Evolutionary conservation across 139 green algal species (phyloP).

Genomic region (Tetraselmis chui): DNA sequence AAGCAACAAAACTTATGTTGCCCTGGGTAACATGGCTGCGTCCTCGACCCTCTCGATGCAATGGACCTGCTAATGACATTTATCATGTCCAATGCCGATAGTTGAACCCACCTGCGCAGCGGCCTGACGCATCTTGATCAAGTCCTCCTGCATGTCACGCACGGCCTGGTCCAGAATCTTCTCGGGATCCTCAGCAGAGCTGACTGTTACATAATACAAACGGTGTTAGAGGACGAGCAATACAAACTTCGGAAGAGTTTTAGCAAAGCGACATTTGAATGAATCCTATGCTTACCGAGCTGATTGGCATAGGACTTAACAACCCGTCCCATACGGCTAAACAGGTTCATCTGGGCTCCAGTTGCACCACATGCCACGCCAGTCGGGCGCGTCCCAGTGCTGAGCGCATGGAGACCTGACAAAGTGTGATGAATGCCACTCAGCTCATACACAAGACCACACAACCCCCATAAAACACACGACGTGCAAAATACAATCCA

Average conservation of each 20-base stretch:
- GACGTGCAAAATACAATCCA: too few species aligned
- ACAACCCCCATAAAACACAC: too few species aligned
- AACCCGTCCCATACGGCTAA: constrained; percentile 70
- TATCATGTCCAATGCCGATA: too few species aligned
- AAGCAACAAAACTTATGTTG: too few species aligned
- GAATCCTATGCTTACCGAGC: constrained; percentile 46
- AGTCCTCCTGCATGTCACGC: constrained; percentile 93
- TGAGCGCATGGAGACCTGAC: not conserved
- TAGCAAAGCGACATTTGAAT: not conserved
- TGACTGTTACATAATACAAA: constrained; percentile 52
- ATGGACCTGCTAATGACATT: too few species aligned
- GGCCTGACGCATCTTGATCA: constrained; percentile 96
- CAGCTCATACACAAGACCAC: not conserved
- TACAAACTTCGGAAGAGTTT: not conserved
- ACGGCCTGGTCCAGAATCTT: constrained; percentile 97
- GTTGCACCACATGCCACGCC: constrained; percentile 22
- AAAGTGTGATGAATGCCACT: too few species aligned
- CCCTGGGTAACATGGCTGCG: too few species aligned
- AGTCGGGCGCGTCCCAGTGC: not conserved
- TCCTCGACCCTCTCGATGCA: too few species aligned
- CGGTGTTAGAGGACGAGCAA: not conserved
- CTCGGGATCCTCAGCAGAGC: constrained; percentile 86
- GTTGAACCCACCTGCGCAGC: constrained; percentile 81
- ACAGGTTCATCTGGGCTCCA: constrained; percentile 80
- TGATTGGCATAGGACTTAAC: constrained; percentile 86